phyloP scores from a whole-genome alignment of 2,329 filamentous ascomycete genomes.

The Colletotrichum higginsianum region DNA sequence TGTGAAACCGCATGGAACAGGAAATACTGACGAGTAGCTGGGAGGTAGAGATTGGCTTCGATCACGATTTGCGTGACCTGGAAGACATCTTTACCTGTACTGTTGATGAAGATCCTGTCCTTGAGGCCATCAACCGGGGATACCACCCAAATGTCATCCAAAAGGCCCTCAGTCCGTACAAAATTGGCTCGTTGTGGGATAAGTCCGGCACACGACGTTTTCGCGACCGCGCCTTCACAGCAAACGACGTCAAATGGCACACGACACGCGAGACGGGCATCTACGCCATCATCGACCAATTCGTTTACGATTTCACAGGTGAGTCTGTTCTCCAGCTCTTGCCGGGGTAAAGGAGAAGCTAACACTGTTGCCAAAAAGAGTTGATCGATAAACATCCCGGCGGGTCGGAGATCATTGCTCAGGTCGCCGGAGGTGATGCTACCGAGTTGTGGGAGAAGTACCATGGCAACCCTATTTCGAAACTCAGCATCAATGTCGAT shows the following conservation, averaged over 20 bases:
- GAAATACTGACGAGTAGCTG: neutral
- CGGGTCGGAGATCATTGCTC: neutral
- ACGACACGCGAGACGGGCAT: constrained; percentile 6
- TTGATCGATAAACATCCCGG: constrained; percentile 2
- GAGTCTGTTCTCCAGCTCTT: neutral
- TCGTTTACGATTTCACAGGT: constrained; percentile 13
- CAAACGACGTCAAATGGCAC: constrained; percentile 11
- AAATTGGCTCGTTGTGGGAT: neutral
- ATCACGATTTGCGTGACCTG: neutral
- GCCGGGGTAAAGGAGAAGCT: neutral
- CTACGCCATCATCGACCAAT: neutral
- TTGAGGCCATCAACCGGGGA: neutral
- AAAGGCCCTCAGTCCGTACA: neutral
- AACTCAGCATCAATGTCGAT: neutral
- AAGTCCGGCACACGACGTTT: no score
- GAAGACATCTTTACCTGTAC: neutral
- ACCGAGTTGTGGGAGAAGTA: neutral
- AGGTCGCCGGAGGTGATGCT: neutral
- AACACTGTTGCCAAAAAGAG: neutral
- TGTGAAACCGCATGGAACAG: neutral
- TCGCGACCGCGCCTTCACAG: neutral
- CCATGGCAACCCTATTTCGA: neutral
- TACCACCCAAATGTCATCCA: constrained; percentile 1
- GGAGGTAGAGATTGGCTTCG: neutral
- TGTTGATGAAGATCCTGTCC: neutral